These are phyloP conservation scores for Globisporangium nunn DNA, from an alignment of 352 stramenopile species.

Conservation along the genomic window DNA sequence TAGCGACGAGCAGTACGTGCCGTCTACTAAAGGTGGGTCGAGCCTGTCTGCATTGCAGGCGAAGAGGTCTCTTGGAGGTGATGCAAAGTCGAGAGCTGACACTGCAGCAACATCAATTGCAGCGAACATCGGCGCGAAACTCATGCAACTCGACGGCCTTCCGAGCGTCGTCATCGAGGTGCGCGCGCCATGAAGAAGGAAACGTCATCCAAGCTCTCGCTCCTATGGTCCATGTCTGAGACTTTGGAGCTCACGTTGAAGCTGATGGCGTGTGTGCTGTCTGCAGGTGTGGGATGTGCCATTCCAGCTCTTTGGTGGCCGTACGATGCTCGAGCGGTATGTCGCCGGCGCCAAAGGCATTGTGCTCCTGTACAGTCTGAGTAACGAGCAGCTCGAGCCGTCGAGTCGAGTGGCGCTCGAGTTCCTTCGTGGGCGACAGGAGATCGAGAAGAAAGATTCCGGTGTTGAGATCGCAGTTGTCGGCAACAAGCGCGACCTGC, in stretches of 20 bases:
- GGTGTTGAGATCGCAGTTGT: constrained; percentile 1
- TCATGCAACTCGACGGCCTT: constrained; percentile 34
- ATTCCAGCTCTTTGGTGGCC: constrained; percentile 35
- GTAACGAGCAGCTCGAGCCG: not conserved
- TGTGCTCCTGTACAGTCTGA: constrained; percentile 39
- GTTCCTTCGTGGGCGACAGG: not conserved
- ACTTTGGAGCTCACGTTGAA: too few species aligned
- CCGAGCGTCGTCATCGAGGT: constrained; percentile 39
- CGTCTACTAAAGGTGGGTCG: constrained; percentile 32
- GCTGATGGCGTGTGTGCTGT: not conserved
- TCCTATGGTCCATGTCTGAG: too few species aligned
- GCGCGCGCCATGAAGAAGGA: not conserved
- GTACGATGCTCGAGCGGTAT: constrained; percentile 40
- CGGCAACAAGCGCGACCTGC: constrained; percentile 8
- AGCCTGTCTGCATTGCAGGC: too few species aligned
- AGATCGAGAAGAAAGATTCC: not conserved
- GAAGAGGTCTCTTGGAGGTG: not conserved
- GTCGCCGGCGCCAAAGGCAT: constrained; percentile 22
- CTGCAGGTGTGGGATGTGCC: constrained; percentile 55
- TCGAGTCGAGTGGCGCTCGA: constrained; percentile 5
- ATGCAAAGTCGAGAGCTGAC: not conserved
- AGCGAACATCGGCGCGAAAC: constrained; percentile 48
- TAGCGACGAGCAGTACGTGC: constrained; percentile 11
- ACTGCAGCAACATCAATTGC: not conserved
- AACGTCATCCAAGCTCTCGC: too few species aligned